These are phyloP conservation scores for Sedum album DNA, from an alignment of 164 flowering plant species.

Conservation along the genomic window DNA sequence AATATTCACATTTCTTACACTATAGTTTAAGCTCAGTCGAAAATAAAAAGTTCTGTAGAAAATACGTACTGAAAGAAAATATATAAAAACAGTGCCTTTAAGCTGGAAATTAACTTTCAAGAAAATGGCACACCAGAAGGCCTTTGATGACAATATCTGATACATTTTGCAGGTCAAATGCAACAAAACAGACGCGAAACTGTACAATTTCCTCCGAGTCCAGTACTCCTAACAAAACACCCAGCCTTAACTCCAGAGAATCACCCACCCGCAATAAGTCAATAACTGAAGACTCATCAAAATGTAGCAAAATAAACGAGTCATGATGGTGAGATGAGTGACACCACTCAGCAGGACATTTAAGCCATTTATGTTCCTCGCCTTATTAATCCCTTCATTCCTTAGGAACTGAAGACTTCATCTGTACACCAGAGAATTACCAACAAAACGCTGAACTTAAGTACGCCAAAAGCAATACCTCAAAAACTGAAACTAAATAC, in stretches of 20 bases:
- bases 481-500: background rate
- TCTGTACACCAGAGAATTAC: constrained; percentile 1
- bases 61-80: too few relatives aligned
- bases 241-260: background rate
- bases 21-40: too few relatives aligned
- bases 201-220: background rate
- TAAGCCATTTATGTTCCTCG: background rate
- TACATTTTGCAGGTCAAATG: background rate
- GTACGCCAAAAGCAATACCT: background rate
- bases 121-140: background rate
- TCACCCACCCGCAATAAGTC: constrained; percentile 4
- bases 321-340: background rate
- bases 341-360: background rate
- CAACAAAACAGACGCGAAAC: background rate
- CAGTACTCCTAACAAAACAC: too few relatives aligned
- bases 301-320: background rate
- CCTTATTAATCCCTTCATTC: background rate
- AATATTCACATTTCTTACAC: too few relatives aligned
- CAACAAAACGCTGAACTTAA: constrained; percentile 1
- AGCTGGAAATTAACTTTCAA: background rate
- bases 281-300: too few relatives aligned
- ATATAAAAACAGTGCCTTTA: too few relatives aligned
- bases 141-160: background rate
- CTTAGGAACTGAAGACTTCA: background rate
- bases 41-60: too few relatives aligned